Conservation (phyloP, 192 early-diverging fungal genomes). For the Mortierella alpina region DNA sequence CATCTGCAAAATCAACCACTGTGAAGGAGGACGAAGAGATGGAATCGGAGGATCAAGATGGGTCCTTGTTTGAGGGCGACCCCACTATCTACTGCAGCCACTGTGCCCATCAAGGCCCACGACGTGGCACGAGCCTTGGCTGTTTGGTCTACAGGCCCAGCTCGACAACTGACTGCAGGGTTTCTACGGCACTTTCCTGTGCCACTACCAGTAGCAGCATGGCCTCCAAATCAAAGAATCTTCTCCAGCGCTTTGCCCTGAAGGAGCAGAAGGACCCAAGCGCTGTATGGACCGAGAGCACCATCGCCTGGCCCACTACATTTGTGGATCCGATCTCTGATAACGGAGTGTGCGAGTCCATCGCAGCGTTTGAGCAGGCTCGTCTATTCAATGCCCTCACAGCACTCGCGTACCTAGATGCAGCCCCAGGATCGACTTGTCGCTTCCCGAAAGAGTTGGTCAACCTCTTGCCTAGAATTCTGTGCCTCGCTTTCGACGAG, state of each 20-base stretch:
- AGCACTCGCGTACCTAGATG: slow-evolving; percentile 21
- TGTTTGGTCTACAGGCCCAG: no score
- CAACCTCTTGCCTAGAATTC: slow-evolving; percentile 5
- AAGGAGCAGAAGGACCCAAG: neutral
- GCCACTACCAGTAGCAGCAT: neutral
- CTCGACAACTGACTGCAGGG: no score
- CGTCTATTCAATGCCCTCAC: slow-evolving; percentile 26
- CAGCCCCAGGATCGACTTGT: slow-evolving; percentile 2
- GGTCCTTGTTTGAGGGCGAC: slow-evolving; percentile 19
- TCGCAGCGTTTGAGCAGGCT: slow-evolving; percentile 14
- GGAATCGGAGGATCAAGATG: neutral
- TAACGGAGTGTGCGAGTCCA: neutral
- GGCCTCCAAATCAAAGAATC: neutral
- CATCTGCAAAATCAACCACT: no score
- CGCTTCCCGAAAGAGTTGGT: slow-evolving; percentile 18
- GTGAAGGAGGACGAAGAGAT: no score
- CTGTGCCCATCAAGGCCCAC: neutral
- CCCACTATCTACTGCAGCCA: slow-evolving; percentile 19
- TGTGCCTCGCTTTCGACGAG: slow-evolving; percentile 9
- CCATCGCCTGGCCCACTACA: slow-evolving; percentile 14
- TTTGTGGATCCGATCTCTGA: neutral
- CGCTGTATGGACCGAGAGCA: neutral
- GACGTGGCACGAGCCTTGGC: no score
- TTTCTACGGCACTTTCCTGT: no score
- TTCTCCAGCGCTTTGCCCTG: no score